Conservation (phyloP, 768 basidiomycete species). For the Mycena rosella region DNA sequence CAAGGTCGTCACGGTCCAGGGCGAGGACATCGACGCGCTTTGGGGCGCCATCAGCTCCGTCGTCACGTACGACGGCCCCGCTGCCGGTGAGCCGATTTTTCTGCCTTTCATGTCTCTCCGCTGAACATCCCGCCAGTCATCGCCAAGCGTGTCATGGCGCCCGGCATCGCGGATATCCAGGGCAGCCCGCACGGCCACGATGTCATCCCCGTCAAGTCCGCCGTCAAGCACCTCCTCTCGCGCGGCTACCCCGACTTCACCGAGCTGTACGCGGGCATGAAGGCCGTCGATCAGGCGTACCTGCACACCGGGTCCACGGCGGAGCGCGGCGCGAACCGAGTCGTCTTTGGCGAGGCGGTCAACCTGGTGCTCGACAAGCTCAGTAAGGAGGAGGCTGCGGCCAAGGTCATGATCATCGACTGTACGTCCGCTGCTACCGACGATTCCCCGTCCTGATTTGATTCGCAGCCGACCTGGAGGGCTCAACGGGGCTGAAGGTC, state of each 20-base stretch:
- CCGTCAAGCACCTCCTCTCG: slow-evolving; percentile 76
- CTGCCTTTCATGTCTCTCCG: not conserved
- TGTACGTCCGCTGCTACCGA: slow-evolving; percentile 58
- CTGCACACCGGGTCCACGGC: slow-evolving; percentile 78
- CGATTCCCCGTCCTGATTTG: slow-evolving; percentile 23
- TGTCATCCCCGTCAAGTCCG: slow-evolving; percentile 85
- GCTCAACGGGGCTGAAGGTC: slow-evolving; percentile 88
- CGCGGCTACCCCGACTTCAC: slow-evolving; percentile 71
- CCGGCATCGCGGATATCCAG: slow-evolving; percentile 80
- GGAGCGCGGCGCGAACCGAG: slow-evolving; percentile 84
- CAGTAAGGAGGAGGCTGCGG: slow-evolving; percentile 79
- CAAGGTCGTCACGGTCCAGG: slow-evolving; percentile 78
- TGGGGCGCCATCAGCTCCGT: slow-evolving; percentile 74
- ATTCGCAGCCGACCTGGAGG: slow-evolving; percentile 81
- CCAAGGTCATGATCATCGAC: slow-evolving; percentile 90
- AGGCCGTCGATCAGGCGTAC: slow-evolving; percentile 67
- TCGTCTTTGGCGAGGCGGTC: slow-evolving; percentile 88
- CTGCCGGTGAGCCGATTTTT: slow-evolving; percentile 72
- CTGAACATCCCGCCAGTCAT: slow-evolving; percentile 61
- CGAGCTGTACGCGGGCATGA: slow-evolving; percentile 73
- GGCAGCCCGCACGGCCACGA: slow-evolving; percentile 87
- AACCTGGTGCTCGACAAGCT: slow-evolving; percentile 81
- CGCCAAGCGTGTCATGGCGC: slow-evolving; percentile 77
- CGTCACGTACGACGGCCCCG: slow-evolving; percentile 77
- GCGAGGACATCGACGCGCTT: slow-evolving; percentile 84